phyloP scores from a whole-genome alignment of 2,329 filamentous ascomycete genomes.

The Diplodia corticola region DNA sequence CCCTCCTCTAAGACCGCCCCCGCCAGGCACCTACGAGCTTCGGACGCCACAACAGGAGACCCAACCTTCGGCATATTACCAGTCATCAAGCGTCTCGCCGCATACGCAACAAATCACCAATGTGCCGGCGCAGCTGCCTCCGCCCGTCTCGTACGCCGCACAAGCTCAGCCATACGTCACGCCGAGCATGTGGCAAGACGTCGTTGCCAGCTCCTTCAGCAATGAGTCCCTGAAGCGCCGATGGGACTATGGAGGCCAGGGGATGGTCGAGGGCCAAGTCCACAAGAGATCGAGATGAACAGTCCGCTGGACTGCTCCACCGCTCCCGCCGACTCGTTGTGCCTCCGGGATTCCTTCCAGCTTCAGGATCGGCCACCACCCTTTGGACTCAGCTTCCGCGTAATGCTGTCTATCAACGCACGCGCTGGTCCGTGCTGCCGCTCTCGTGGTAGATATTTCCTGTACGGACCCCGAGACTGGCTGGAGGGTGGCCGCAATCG shows the following conservation, averaged over 20 bases:
- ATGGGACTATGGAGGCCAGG: constrained; percentile 43
- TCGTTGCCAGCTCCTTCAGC: constrained; percentile 45
- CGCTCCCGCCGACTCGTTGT: neutral
- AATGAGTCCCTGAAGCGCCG: constrained; percentile 46
- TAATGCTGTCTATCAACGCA: neutral
- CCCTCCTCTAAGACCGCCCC: constrained; percentile 46
- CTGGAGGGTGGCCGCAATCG: neutral
- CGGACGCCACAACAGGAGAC: constrained; percentile 39
- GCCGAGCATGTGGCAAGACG: constrained; percentile 55
- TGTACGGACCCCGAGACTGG: neutral
- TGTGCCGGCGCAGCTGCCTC: constrained; percentile 34
- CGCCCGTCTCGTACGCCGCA: constrained; percentile 37
- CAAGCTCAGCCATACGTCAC: constrained; percentile 43
- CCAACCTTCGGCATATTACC: constrained; percentile 34
- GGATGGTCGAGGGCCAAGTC: constrained; percentile 39
- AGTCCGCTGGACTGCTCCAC: neutral
- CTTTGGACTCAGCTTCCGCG: neutral
- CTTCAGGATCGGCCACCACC: neutral
- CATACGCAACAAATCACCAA: constrained; percentile 35
- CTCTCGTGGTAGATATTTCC: neutral
- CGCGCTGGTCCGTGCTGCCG: neutral
- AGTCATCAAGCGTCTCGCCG: constrained; percentile 39
- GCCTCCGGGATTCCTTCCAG: neutral
- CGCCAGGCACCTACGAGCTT: constrained; percentile 42
- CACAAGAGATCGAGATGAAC: constrained; percentile 48